phyloP scores from a whole-genome alignment of 2,329 filamentous ascomycete genomes.

The Dryadomyces quercivorus region DNA sequence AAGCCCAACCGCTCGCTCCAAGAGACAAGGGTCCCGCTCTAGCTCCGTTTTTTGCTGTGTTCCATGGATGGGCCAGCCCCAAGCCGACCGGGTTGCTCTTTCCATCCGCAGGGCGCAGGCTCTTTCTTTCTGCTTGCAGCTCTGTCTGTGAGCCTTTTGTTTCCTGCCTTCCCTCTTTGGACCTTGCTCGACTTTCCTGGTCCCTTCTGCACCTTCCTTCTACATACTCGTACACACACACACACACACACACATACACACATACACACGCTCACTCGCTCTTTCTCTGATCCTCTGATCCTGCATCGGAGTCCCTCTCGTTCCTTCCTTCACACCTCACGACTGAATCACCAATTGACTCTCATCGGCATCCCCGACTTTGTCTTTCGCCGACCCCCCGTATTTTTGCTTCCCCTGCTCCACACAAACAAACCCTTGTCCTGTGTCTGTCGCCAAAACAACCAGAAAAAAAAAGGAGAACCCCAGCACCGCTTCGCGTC shows the following conservation, averaged over 20 bases:
- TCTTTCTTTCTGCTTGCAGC: not conserved
- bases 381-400: not conserved
- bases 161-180: not conserved
- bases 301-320: not conserved
- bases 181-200: not conserved
- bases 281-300: too few species aligned
- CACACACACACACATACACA: too few species aligned
- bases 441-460: not conserved
- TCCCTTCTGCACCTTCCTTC: too few species aligned
- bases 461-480: not conserved
- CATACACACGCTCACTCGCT: too few species aligned
- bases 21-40: not conserved
- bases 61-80: not conserved
- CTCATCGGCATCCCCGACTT: too few species aligned
- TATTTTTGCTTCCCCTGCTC: not conserved
- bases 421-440: not conserved
- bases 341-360: too few species aligned
- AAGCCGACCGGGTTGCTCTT: too few species aligned
- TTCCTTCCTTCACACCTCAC: not conserved
- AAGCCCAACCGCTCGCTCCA: not conserved
- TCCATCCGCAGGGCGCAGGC: too few species aligned
- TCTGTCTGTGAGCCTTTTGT: not conserved
- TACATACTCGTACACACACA: too few species aligned
- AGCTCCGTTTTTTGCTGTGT: not conserved
- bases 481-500: not conserved